Base-by-base conservation (phyloP, 1,139 yeast species). In the Pichia sp. region DNA sequence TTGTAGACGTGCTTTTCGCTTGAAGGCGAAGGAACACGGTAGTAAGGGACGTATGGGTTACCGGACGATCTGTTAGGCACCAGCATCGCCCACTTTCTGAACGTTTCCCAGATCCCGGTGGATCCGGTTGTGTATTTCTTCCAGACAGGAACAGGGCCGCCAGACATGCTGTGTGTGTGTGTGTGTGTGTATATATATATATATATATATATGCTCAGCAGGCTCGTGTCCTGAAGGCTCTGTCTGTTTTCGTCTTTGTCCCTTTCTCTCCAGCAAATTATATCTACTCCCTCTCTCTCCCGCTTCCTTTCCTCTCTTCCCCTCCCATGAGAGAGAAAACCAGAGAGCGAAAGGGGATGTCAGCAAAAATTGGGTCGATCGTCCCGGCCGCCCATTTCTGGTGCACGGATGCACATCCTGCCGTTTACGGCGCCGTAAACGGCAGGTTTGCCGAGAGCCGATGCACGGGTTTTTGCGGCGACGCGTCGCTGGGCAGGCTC, bases 21-120 rank as follows among this genome's bases (percentile, higher is more conserved):
- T 10, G 95, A 92, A 50, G 96, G 95, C 34, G 93, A 80, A 41
- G 85, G 83, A 32, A 77, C 79, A 68, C 96, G 80, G 73, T 77
- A 89, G 56, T 74, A 72, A 50, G 85, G 78, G 26, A 85, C 93
- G 54, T 86, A 67, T 41, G 96, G 96, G 70, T 88, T 88, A 75
- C 96, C 96, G 31, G 84, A 72, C 11, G 96, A 89, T 75, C 96
- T 82, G 71, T 89, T 87, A 32, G 96, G 96, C 11, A 84, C 89
- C 47, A 85, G 71, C 1, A 79, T 81, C 45, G 87, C 76, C 55
- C 80, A 61, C 67, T 79, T 81, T 71, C 95, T 83, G 60, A 88
- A 64, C 67, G 76, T 78, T 66, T 87, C 95, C 95, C 95, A 88
- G 68, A 88, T 79, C 49, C 96, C 96, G 59, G 74, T 78, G 56